Evolutionary conservation across 306 rosid genomes (phyloP).

Genomic region (Urtica urens): DNA sequence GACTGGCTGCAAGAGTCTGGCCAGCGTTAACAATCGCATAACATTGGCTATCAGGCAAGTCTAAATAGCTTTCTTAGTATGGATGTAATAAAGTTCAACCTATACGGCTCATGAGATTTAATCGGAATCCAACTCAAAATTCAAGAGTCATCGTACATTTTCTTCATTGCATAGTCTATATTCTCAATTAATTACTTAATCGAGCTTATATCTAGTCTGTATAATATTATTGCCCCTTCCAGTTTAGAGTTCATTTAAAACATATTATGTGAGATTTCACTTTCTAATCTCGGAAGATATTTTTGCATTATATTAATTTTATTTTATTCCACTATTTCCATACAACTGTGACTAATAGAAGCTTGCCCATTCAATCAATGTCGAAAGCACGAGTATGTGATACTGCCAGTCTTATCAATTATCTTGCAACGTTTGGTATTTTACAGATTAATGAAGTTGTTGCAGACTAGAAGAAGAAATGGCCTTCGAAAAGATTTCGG

Average conservation of each 20-base stretch:
- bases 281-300: no score
- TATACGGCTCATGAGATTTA: no score
- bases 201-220: no score
- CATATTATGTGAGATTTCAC: no score
- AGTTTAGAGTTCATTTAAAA: no score
- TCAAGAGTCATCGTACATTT: neutral
- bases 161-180: neutral
- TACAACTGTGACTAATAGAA: no score
- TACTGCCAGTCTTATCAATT: constrained; percentile 15
- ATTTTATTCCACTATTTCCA: no score
- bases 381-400: no score
- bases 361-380: neutral
- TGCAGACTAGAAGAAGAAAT: constrained; percentile 28
- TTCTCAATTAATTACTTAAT: neutral
- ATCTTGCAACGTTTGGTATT: constrained; percentile 23
- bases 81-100: neutral
- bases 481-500: constrained; percentile 25
- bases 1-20: constrained; percentile 16
- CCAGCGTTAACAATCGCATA: constrained; percentile 28
- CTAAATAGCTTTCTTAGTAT: neutral
- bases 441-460: constrained; percentile 42
- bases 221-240: no score
- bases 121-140: no score
- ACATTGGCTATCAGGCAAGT: constrained; percentile 45
- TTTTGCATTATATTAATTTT: no score